Percentiles rank a stretch among this genome's conserved stretches.
Evolutionary conservation across 495 filamentous ascomycete species (phyloP).

Genomic region (Friedmanniomyces endolithicus): DNA sequence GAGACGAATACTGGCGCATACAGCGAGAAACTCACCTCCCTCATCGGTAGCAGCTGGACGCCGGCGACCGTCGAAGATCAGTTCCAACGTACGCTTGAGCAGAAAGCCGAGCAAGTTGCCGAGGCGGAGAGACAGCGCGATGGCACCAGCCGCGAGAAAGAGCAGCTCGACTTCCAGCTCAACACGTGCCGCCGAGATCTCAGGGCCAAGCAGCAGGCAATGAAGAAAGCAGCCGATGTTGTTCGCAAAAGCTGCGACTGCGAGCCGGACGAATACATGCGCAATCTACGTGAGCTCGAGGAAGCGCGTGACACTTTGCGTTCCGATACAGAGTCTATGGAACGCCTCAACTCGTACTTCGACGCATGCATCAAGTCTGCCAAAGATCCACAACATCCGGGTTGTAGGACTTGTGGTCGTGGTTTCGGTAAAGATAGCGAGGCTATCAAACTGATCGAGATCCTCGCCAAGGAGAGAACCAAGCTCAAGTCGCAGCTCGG

Average conservation of each 20-base stretch:
- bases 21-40: constrained; percentile 48
- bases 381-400: constrained; percentile 39
- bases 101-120: constrained; percentile 39
- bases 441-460: constrained; percentile 45
- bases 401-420: constrained; percentile 59
- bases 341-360: constrained; percentile 52
- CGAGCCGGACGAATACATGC: constrained; percentile 42
- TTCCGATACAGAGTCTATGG: constrained; percentile 49
- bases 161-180: constrained; percentile 68
- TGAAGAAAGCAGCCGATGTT: constrained; percentile 41
- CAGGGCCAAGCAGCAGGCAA: constrained; percentile 51
- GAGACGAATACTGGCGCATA: constrained; percentile 67
- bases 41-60: constrained; percentile 55
- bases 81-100: constrained; percentile 52
- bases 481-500: constrained; percentile 41
- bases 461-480: constrained; percentile 32
- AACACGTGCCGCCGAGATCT: constrained; percentile 47
- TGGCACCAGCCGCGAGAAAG: constrained; percentile 53
- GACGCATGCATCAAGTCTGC: constrained; percentile 45
- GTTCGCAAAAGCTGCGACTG: constrained; percentile 43
- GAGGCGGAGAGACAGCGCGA: constrained; percentile 60
- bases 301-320: constrained; percentile 47
- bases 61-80: constrained; percentile 55
- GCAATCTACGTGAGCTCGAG: constrained; percentile 44
- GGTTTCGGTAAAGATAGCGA: constrained; percentile 39